phyloP scores from a whole-genome alignment of 2,329 filamentous ascomycete genomes.

The Alternaria tenuissima region DNA sequence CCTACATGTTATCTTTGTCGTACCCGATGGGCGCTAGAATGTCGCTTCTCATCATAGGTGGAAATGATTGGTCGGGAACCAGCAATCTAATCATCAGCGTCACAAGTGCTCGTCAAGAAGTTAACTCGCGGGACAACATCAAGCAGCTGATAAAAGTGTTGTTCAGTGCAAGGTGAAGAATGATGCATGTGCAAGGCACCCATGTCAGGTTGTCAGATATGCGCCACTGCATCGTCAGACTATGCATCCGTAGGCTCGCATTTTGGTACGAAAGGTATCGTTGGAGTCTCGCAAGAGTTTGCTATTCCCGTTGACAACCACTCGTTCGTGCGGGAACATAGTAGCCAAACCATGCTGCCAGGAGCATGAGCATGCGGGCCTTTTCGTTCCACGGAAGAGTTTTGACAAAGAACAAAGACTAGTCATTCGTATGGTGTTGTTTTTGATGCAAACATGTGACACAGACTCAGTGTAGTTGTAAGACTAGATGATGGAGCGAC shows the following conservation, averaged over 20 bases:
- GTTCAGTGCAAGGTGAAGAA: background rate
- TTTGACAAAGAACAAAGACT: background rate
- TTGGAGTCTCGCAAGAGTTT: background rate
- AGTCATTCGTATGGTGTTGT: background rate
- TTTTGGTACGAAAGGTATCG: background rate
- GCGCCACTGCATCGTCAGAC: background rate
- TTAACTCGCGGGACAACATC: background rate
- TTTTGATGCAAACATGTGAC: background rate
- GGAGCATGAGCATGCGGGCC: background rate
- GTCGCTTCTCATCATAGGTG: background rate
- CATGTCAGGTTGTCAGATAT: background rate
- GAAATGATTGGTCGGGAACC: background rate
- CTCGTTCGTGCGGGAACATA: background rate
- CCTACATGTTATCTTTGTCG: background rate
- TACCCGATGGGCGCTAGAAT: background rate
- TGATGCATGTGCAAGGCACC: background rate
- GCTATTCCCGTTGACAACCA: background rate
- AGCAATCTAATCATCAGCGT: background rate
- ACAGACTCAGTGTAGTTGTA: background rate
- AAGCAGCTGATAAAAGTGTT: background rate
- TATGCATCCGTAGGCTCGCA: background rate
- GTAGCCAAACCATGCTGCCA: background rate
- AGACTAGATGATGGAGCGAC: background rate
- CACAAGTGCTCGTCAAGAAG: background rate
- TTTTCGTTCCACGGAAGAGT: background rate